Evolutionary conservation across 352 stramenopile genomes (phyloP), one percentile per base, ranked within the genome.

Genomic region (Phytophthora sansomeana): DNA sequence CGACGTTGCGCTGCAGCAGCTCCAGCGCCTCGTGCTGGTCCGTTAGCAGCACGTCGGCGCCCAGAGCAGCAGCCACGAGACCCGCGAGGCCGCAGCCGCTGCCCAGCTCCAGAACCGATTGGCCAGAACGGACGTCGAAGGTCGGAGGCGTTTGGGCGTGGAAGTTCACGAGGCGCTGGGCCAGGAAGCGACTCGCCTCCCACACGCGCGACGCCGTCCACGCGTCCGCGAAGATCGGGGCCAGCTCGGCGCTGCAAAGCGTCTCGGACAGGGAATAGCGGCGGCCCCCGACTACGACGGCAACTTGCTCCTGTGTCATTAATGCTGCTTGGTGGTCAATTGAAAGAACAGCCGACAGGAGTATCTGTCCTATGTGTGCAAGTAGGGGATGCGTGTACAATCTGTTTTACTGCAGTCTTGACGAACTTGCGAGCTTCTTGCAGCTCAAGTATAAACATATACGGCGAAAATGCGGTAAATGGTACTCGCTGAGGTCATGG

Each of bases 171-270:
- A 96, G 84, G 35, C 80, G 65, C 16, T 89, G 67, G 4, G 84
- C 70, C 16, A 96, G 63, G 66, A 92, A 96, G 46, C 73, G 59
- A 48, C 84, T 93, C 14, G 85, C 80, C 28, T 81, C 69, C 85
- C 85, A 94, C 28, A 94, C 85, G 21, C 78, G 81, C 19, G 84
- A 93, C 0, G 84, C 85, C 6, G 85, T 96, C 87, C 87, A 96
- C 5, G 84, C 83, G 55, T 96, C 87, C 1, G 69, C 81, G 66
- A 96, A 96, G 69, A 96, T 90, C 24, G 85, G 83, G 19, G 83
- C 87, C 26, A 96, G 78, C 67, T 88, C 75, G 42, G 78, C 75
- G 63, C 77, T 85, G 49, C 75, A 59, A 38, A 96, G 75, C 56
- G 86, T 93, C 77, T 95, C 87, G 10, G 87, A 95, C 58, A 95